Evolutionary conservation across 75 land plant genomes (phyloP).

Genomic region (Ceratopteris richardii): DNA sequence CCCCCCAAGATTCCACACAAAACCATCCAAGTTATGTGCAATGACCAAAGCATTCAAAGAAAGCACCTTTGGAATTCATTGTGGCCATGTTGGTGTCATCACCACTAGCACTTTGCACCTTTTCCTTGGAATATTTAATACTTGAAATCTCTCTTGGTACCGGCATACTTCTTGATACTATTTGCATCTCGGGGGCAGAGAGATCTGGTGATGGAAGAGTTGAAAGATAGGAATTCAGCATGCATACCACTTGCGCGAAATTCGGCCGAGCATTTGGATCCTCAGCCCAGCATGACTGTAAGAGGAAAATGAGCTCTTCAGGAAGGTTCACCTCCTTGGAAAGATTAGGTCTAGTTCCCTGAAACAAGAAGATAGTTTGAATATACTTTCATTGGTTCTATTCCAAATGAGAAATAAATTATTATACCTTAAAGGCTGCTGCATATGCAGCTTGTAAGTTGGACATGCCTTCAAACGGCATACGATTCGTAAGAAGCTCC

Average conservation of each 20-base stretch:
- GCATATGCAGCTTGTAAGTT: slow-evolving; percentile 41
- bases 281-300: slow-evolving; percentile 63
- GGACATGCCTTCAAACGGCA: too few species aligned
- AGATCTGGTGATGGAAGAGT: slow-evolving; percentile 20
- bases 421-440: slow-evolving; percentile 23
- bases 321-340: slow-evolving; percentile 25
- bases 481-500: too few species aligned
- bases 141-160: background rate
- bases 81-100: too few species aligned
- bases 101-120: background rate
- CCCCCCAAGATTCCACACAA: too few species aligned
- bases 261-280: slow-evolving; percentile 50
- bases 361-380: too few species aligned
- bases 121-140: background rate
- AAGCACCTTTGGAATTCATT: background rate
- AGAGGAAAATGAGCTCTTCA: slow-evolving; percentile 37
- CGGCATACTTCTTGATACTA: background rate
- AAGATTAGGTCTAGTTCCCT: slow-evolving; percentile 43
- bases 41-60: slow-evolving; percentile 3
- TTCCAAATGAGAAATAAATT: too few species aligned
- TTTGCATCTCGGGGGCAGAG: background rate
- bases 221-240: slow-evolving; percentile 30
- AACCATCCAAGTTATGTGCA: too few species aligned
- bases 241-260: slow-evolving; percentile 36
- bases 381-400: too few species aligned